Base-by-base conservation (phyloP, 306 rosid genomes). In the Cicer chorassanicum region DNA sequence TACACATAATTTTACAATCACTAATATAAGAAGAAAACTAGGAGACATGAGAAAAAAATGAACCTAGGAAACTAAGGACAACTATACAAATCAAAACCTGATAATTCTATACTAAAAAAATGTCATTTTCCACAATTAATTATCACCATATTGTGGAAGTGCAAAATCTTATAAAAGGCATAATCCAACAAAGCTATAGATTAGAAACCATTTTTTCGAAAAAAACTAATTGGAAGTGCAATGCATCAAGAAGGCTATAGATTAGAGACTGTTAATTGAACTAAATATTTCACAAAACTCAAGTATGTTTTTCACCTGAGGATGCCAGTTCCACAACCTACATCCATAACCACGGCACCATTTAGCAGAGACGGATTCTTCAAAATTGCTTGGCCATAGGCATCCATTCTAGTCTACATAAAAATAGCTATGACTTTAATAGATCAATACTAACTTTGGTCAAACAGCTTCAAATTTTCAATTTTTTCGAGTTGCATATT, bases 251-350 rank as follows among this genome's bases (percentile, higher is more conserved):
- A 24, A 39, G 43, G 66, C 63, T 59, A 40, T 9, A 48, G 13
- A 59, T 14, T 36, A 59, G 42, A 57, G 16, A 49, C 24, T 18
- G 62, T 19, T 11, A 55, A 38, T 38, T 61, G 34, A 7, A 16
- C 21, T 5, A 57, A n/a, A 16, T 10, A 70, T 42, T 43, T 5
- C 11, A 83, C 49, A 78, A 77, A 45, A 59, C 75, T 49, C 73
- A 68, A 49, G 36, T 9, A 54, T 41, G 60, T 38, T 62, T 81
- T 88, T 87, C 78, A 94, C 98, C 98, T 94, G 38, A 94, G 92
- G 51, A 94, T 88, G 75, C 95, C 93, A 68, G 97, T 92, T 79
- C 99, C 97, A 75, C 97, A 94, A 57, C 99, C 99, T 34, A 94
- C 95, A 77, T 94, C 96, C 93, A 94, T 81, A 68, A 94, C 96